Evolutionary conservation across 2,329 filamentous ascomycete genomes (phyloP), one percentile per base, ranked within the genome.

Genomic region (Botrytis deweyae): DNA sequence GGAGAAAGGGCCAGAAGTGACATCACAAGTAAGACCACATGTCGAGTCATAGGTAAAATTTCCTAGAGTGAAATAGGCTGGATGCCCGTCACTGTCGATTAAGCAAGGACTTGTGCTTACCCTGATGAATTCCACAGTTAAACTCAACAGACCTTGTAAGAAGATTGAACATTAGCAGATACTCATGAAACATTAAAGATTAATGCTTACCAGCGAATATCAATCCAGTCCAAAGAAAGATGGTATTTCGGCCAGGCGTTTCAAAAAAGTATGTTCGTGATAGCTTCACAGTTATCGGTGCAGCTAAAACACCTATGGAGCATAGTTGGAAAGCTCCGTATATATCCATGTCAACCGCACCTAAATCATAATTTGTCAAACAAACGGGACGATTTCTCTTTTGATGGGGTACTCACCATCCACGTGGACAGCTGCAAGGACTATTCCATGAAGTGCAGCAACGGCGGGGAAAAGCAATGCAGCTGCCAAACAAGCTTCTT

Each of bases 281-380:
- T 62, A 90, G 80, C 75, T 86, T 85, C 36, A 90, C 89, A 0
- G 89, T 91, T 0, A 89, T 84, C 0, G 90, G 90, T 6, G 88
- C 90, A 1, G 89, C 88, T 6, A 92, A 77, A 25, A 92, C 89
- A 20, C 89, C 90, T 55, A 92, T 89, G 0, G 90, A 85, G 74
- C 90, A 92, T 0, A 92, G 80, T 76, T 92, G 90, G 75, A 92
- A 91, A 14, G 89, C 89, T 1, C 90, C 90, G 73, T 87, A 92
- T 5, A 92, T 83, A 76, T 92, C 90, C 86, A 92, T 88, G 77
- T 92, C 90, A 22, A 91, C 86, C 22, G 88, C 90, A 70, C 83
- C 89, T 91, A 73, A 38, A 74, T 18, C 14, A 42, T 25, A 10
- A 58, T 14, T 18, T 61, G 59, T 73, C 58, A 62, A 58, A 38